Conservation (phyloP, 2,329 filamentous ascomycete species). For the Claviceps purpurea region DNA sequence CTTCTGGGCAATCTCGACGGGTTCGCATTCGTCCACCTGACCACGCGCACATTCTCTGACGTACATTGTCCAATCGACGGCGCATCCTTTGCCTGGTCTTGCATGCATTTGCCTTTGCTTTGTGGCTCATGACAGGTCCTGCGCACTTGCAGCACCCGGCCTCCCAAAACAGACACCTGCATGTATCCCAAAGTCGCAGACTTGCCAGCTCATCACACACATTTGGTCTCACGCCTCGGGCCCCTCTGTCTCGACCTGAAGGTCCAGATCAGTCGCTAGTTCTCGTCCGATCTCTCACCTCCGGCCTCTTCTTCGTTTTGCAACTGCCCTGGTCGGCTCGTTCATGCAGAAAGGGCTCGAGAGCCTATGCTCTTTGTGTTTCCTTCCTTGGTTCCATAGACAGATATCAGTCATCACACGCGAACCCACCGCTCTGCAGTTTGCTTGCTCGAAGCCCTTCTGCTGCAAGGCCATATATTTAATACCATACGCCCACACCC, state of each 20-base stretch:
- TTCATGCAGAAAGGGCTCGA: not conserved
- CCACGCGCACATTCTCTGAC: not conserved
- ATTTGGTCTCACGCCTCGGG: not conserved
- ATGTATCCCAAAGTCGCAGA: constrained; percentile 3
- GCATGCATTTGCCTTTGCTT: not conserved
- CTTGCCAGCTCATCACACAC: constrained; percentile 8
- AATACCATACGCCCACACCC: constrained; percentile 1
- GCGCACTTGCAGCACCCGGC: constrained; percentile 1
- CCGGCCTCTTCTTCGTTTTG: not conserved
- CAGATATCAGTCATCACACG: not conserved
- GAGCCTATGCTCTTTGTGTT: not conserved
- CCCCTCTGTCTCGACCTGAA: constrained; percentile 6
- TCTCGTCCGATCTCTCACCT: constrained; percentile 3
- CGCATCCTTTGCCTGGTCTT: not conserved
- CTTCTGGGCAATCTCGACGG: not conserved
- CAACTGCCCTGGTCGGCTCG: constrained; percentile 2
- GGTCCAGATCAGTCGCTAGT: constrained; percentile 5
- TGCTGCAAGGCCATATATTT: not conserved
- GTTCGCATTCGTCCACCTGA: not conserved
- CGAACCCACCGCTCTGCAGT: constrained; percentile 2
- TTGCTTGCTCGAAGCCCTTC: not conserved
- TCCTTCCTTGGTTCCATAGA: not conserved
- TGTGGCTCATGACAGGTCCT: constrained; percentile 5
- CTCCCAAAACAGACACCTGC: constrained; percentile 6
- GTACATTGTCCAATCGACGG: not conserved